Evolutionary conservation across 495 filamentous ascomycete genomes (phyloP), one percentile per base, ranked within the genome.

Genomic region (Trichoderma orchidacearum): DNA sequence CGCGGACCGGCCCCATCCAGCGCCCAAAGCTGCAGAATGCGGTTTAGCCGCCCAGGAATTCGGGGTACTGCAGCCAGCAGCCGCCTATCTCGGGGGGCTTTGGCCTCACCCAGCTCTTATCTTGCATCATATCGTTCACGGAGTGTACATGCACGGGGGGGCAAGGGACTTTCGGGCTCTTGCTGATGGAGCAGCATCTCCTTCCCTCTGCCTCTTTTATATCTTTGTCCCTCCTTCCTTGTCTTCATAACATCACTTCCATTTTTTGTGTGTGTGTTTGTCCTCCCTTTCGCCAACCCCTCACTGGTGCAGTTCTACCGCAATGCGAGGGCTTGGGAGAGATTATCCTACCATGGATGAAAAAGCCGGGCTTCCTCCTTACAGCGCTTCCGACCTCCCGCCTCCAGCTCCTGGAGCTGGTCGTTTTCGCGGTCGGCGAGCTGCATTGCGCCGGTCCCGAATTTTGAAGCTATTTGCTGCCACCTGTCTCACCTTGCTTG

Each of bases 401-500:
- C 18, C 15, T 27, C 50, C 61, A 13, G 62, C 62, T 21, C 56
- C 41, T 27, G 41, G 41, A 48, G 56, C 59, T 61, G 64, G 55
- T 18, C 53, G n/a, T 34, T 27, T 25, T 9, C 53, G 23, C 53
- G 30, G n/a, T 55, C 53, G 30, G 53, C 63, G 60, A 36, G 41
- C 55, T 56, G 54, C 58, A 29, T 36, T 63, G 31, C 68, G 72
- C 51, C 65, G 68, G 27, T 71, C 68, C 7, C 64, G 68, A n/a
- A 64, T 53, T 2, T 51, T 74, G 29, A 63, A 63, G 29, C 56
- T 68, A 45, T 35, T 73, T 21, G 71, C 56, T 5, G 30, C 75
- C 3, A 64, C 66, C 12, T 71, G 63, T 54, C 58, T 75, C 31
- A 63, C 62, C 52, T 75, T 77, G 60, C 72, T 76, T 56, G 73